These are phyloP conservation scores for Lotmaria passim DNA, from an alignment of 208 protist species.

Conservation along the genomic window DNA sequence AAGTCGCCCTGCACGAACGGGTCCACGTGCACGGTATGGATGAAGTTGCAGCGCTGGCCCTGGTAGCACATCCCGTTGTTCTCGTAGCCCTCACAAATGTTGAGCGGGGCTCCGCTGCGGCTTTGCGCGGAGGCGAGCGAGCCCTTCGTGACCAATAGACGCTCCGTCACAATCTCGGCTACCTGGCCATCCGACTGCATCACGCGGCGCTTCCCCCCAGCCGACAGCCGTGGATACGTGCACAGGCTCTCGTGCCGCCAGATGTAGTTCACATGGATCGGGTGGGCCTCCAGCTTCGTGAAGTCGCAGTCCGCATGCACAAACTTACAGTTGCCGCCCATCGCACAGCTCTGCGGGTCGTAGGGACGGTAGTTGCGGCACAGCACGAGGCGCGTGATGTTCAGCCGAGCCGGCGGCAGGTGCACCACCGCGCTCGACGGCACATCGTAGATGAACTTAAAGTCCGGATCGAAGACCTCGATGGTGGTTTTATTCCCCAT, in stretches of 20 bases:
- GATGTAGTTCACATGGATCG: conserved; percentile 86
- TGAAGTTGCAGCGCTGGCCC: conserved; percentile 67
- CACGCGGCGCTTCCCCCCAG: conserved; percentile 27
- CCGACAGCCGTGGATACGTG: conserved; percentile 66
- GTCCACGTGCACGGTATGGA: conserved; percentile 76
- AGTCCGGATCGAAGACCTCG: conserved; percentile 74
- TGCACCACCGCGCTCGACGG: conserved; percentile 58
- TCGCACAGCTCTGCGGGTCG: conserved; percentile 57
- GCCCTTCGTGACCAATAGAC: conserved; percentile 33
- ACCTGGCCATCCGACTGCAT: conserved; percentile 35
- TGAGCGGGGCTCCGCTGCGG: neutral
- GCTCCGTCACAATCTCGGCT: conserved; percentile 39
- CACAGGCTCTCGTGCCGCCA: conserved; percentile 59
- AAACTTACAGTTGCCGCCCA: conserved; percentile 79
- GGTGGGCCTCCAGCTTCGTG: conserved; percentile 46
- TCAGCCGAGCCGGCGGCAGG: conserved; percentile 67
- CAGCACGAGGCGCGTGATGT: conserved; percentile 85
- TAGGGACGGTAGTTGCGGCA: conserved; percentile 74
- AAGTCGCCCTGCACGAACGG: conserved; percentile 60
- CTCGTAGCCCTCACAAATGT: conserved; percentile 30
- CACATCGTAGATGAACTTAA: conserved; percentile 68
- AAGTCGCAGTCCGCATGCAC: conserved; percentile 76
- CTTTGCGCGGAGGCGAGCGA: conserved; percentile 1
- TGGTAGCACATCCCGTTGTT: conserved; percentile 74
- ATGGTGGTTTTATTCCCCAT: conserved; percentile 16